These are phyloP conservation scores for Nakaseomyces sp. DNA, from an alignment of 1,139 yeast genomes.

Conservation along the genomic window DNA sequence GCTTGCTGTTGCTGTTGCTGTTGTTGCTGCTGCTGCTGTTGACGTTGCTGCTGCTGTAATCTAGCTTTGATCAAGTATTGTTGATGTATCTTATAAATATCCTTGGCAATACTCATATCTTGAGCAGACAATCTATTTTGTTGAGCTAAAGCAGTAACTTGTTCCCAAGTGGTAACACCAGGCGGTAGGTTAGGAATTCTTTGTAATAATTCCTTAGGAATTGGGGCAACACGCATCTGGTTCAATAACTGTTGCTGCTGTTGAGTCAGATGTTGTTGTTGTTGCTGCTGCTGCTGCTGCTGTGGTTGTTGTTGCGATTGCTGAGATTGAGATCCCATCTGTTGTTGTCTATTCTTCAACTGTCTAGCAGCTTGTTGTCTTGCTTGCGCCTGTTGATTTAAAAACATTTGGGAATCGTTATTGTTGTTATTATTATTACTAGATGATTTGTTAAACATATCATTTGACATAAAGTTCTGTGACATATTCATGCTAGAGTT, in stretches of 20 bases:
- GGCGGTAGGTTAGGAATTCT: conserved; percentile 75
- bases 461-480: not conserved
- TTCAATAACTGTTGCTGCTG: conserved; percentile 29
- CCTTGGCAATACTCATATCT: conserved; percentile 34
- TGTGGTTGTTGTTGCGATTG: conserved; percentile 24
- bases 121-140: conserved; percentile 37
- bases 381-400: conserved; percentile 46
- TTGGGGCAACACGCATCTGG: conserved; percentile 50
- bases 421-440: conserved; percentile 15
- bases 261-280: conserved; percentile 28
- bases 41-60: conserved; percentile 21
- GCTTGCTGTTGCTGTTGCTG: conserved; percentile 15
- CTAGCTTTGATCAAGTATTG: conserved; percentile 29
- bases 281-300: conserved; percentile 23
- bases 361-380: conserved; percentile 34
- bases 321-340: conserved; percentile 9
- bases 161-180: conserved; percentile 78
- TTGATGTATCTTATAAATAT: conserved; percentile 34
- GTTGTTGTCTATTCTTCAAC: conserved; percentile 9
- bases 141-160: conserved; percentile 61
- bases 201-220: conserved; percentile 61
- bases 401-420: conserved; percentile 32
- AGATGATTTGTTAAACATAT: not conserved
- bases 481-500: conserved; percentile 6
- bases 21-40: conserved; percentile 16